Evolutionary conservation across 2,329 filamentous ascomycete genomes (phyloP), one percentile per base, ranked within the genome.

Genomic region (Colletotrichum sp.): DNA sequence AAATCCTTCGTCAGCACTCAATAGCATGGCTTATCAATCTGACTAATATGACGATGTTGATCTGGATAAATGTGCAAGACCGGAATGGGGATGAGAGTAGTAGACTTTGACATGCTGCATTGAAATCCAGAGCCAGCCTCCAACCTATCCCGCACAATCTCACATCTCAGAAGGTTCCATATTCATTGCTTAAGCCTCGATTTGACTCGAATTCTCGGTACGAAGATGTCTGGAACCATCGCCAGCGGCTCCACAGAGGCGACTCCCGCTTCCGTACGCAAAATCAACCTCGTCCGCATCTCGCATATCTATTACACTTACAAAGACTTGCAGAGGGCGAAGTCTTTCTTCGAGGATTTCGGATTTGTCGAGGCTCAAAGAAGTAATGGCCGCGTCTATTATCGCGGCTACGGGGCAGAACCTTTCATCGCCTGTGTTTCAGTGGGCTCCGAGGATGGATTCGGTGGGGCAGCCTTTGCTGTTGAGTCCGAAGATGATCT

Each of bases 321-420:
- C 79, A 80, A 82, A 55, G 81, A 89, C 78, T 82, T 88, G n/a
- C 83, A 83, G 3, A 80, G 81, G 8, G 86, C 87, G 8, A 81
- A 82, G 67, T 69, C 82, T 34, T 90, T 90, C 80, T 80, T 87
- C n/a, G 77, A 83, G 6, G 88, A 89, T 81, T 90, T 90, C 78
- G 88, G 88, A 75, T 88, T 89, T 80, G 81, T 79, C 44, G 84
- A 87, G 78, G 80, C 81, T 9, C 83, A 84, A 75, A 81, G 80
- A 68, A 78, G 81, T 3, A 86, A 84, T 30, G 83, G 87, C 62
- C 86, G 84, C 72, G 89, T 90, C 36, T 93, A 90, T 85, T 92
- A 89, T 81, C 88, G 90, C 49, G 92, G 92, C 21, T 93, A 92
- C 79, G 91, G 92, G 13, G 83, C 84, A 9, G 91, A 93, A 78